phyloP scores from a whole-genome alignment of 208 protist genomes.

The Crithidia sp. region DNA sequence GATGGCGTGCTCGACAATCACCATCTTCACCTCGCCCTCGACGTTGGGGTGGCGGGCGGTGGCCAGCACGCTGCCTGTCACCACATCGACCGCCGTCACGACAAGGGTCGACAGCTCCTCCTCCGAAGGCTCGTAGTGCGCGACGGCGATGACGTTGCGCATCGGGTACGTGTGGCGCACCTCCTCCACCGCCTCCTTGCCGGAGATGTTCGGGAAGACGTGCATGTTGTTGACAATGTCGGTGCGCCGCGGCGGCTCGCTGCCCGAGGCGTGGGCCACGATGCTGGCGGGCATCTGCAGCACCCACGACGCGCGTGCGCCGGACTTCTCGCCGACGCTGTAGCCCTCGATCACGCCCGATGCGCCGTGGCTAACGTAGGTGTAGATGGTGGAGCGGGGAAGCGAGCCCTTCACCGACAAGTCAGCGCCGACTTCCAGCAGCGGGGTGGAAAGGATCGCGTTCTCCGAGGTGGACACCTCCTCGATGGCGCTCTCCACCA shows the following conservation, averaged over 20 bases:
- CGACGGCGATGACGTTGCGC: slow-evolving; percentile 80
- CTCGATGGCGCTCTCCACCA: slow-evolving; percentile 19
- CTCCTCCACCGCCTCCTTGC: slow-evolving; percentile 65
- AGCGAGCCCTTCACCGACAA: slow-evolving; percentile 44
- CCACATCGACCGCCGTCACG: slow-evolving; percentile 73
- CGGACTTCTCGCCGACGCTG: slow-evolving; percentile 34
- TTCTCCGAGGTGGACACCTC: slow-evolving; percentile 14
- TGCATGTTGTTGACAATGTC: slow-evolving; percentile 73
- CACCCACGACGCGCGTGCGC: slow-evolving; percentile 56
- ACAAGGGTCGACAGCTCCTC: slow-evolving; percentile 77
- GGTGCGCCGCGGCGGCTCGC: slow-evolving; percentile 52
- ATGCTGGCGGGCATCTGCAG: slow-evolving; percentile 66
- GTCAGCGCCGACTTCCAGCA: slow-evolving; percentile 45
- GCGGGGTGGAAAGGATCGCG: slow-evolving; percentile 19
- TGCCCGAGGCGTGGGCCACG: slow-evolving; percentile 70
- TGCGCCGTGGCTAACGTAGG: slow-evolving; percentile 51
- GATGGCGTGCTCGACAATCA: slow-evolving; percentile 84
- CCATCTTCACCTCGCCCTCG: slow-evolving; percentile 74
- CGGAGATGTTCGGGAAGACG: slow-evolving; percentile 76
- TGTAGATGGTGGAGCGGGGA: slow-evolving; percentile 25
- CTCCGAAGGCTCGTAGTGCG: slow-evolving; percentile 69
- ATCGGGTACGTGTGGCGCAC: slow-evolving; percentile 86
- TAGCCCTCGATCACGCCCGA: slow-evolving; percentile 62
- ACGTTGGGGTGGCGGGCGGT: slow-evolving; percentile 80
- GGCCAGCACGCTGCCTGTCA: slow-evolving; percentile 85